A percentile compares a stretch with the other conserved stretches of the same genome.
phyloP scores from a whole-genome alignment of 2,329 filamentous ascomycete species.

The Botrytis aclada region DNA sequence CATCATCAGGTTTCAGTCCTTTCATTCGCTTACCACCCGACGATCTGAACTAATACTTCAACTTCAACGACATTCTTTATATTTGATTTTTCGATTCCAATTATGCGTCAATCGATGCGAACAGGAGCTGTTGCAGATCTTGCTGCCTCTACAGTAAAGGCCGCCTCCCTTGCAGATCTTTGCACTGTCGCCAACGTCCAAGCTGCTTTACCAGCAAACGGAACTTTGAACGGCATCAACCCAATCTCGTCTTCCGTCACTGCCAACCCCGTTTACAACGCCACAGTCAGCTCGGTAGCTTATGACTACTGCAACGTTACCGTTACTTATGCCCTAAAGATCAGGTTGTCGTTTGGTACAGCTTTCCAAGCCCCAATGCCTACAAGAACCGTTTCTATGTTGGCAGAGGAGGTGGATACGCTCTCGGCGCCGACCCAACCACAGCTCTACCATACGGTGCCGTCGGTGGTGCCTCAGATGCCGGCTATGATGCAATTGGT shows the following conservation, averaged over 20 bases:
- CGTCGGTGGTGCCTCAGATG: constrained; percentile 48
- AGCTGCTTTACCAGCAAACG: constrained; percentile 8
- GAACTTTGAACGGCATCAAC: constrained; percentile 20
- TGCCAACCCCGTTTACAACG: constrained; percentile 39
- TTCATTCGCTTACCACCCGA: neutral
- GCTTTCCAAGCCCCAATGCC: constrained; percentile 43
- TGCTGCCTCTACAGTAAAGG: constrained; percentile 10
- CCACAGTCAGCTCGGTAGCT: constrained; percentile 33
- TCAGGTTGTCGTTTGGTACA: constrained; percentile 41
- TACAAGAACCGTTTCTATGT: constrained; percentile 48
- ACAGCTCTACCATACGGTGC: constrained; percentile 46
- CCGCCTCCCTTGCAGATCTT: neutral
- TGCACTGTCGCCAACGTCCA: neutral
- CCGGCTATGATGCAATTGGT: constrained; percentile 48
- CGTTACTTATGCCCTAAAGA: constrained; percentile 44
- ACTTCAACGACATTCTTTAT: neutral
- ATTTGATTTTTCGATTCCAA: neutral
- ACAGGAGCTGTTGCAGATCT: constrained; percentile 23
- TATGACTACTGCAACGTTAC: constrained; percentile 47
- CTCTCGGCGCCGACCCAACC: constrained; percentile 40
- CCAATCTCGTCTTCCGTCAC: constrained; percentile 40
- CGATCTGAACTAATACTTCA: neutral
- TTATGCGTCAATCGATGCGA: constrained; percentile 1
- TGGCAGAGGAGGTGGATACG: constrained; percentile 46
- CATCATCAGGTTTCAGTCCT: neutral